Evolutionary conservation across 176 grass and related monocot genomes (phyloP), one percentile per base, ranked within the genome.

Genomic region (Aechmea fasciata): DNA sequence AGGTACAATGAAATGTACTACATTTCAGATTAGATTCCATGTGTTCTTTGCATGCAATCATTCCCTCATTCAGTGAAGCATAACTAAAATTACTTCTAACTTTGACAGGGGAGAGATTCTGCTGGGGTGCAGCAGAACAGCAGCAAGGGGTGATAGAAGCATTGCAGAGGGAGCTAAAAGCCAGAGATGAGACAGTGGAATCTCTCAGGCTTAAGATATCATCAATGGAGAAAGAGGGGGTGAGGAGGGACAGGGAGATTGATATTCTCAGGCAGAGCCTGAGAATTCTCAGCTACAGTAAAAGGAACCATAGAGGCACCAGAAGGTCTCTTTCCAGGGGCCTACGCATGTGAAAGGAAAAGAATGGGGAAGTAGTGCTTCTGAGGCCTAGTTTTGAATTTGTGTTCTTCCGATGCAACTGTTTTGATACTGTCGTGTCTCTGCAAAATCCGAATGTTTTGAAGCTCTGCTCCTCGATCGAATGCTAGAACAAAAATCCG

Each of bases 251-350:
- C 8, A 75, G 63, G 51, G 63, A 75, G 26, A 66, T 66, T 2
- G 73, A 75, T 28, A 66, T 75, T 47, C 50, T 66, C 3, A 66
- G 62, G 23, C 73, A 75, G 73, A 66, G 73, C 63, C 10, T 66
- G 9, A 66, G 49, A 66, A 75, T 75, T 33, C 63, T 75, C 10
- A 5, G 73, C 73, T 13, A 52, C 28, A 59, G 7, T 20, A 59
- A 19, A 59, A 67, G 26, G 14, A 67, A 48, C n/a, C 12, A 3
- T 3, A 67, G 29, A 20, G 19, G 57, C 57, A 22, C 24, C 11
- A 24, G 57, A 63, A 63, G 23, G 57, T 20, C 9, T 63, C 57
- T 3, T 10, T 14, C 18, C 18, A 24, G 57, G 23, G 11, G 19
- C 33, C 33, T 41, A 7, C 5, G 33, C 33, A 41, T 41, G 33